Base-by-base conservation (phyloP, 2,329 filamentous ascomycete genomes). In the Fusarium sp. region DNA sequence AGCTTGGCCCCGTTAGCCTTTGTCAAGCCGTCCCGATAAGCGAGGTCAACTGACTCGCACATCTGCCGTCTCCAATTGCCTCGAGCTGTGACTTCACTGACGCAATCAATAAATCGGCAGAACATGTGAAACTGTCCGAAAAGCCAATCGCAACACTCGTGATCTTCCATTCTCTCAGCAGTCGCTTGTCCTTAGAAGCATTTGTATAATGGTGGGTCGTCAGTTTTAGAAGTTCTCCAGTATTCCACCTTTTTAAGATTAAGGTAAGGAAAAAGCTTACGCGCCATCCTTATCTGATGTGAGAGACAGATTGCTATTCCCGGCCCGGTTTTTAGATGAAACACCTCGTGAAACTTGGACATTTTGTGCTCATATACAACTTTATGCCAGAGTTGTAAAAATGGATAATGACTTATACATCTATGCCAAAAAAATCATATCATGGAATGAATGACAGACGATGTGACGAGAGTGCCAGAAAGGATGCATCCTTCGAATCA, bases 331-430 rank as follows among this genome's bases (percentile, higher is more conserved):
- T 25, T 21, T 12, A 23, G 25, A 6, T 38, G 23, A 58, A 58
- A 58, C 42, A 23, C 15, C 0, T 12, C 2, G 41, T 25, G 42
- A 48, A 21, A 46, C 23, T 25, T 1, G 14, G 5, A 27, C 8
- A 12, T 10, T 5, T 18, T 52, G 15, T 16, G 10, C n/a, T n/a
- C 1, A 35, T 3, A 16, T 19, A 35, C 10, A 38, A 10, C 4
- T 1, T 21, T 52, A 12, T 52, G 4, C 2, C 1, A 9, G 0
- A 27, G 0, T 18, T 27, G 0, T 52, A 10, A 16, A 16, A 5
- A 21, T 9, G 0, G 0, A 37, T 5, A 16, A n/a, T 11, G 0
- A 7, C 0, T 5, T 25, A 16, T 38, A 5, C 19, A 37, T 27
- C 10, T 12, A 3, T n/a, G n/a, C n/a, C n/a, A n/a, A n/a, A n/a